Base-by-base conservation (phyloP, 2,329 filamentous ascomycete species). In the Fonsecaea monophora region DNA sequence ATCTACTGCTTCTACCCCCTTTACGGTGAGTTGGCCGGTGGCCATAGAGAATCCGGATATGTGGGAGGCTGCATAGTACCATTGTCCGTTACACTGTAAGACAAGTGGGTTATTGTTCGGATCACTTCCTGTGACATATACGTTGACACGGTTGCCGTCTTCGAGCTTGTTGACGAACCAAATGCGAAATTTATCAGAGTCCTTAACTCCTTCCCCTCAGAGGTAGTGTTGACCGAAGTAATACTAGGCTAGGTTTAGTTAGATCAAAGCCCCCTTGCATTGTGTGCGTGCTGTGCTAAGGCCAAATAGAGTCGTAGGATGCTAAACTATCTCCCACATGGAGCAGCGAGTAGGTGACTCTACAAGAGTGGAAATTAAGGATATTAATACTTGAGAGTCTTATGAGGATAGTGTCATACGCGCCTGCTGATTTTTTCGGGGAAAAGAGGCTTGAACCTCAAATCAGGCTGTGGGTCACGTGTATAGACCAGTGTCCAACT, bases 21-120 rank as follows among this genome's bases (percentile, higher is more conserved):
- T 21, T 21, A 21, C 21, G 21, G 21, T 21, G 21, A 21, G 21
- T 21, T 1, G 21, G 21, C 21, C 21, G 1, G 21, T 21, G 21
- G 21, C 21, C 21, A 21, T 21, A 21, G 21, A 21, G 21, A 21
- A 21, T 21, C 21, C 21, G 21, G 21, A 21, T 21, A 21, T 21
- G 21, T 21, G 21, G 21, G 21, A 21, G 21, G 21, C 21, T 55
- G 53, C 53, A 30, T 55, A 55, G 53, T 55, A 55, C 53, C 53
- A 55, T 55, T 55, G 15, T 55, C 53, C 53, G 15, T 55, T 55
- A 2, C 4, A 21, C 53, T 55, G 53, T 55, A 55, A 55, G 53
- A 55, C 53, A 30, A 55, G n/a, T 55, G 53, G 53, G 53, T 55
- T 55, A 55, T 55, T 55, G 53, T 55, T 30, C 53, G 53, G 53